A percentile compares a stretch with the other conserved stretches of the same genome.
These are phyloP conservation scores for Clavulina sp. DNA, from an alignment of 768 basidiomycete genomes.

Conservation along the genomic window DNA sequence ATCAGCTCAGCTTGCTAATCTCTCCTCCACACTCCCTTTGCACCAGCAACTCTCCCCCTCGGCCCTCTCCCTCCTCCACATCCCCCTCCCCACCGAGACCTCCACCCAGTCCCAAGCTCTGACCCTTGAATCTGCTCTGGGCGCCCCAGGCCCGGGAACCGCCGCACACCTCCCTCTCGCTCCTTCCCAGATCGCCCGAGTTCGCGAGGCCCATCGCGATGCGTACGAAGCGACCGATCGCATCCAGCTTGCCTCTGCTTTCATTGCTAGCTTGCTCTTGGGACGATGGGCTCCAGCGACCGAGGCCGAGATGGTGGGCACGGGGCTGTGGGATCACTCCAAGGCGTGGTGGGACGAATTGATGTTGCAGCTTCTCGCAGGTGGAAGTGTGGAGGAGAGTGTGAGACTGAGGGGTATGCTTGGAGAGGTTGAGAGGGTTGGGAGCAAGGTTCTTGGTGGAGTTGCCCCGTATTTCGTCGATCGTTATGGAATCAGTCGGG, in stretches of 20 bases:
- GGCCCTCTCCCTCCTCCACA: constrained; percentile 53
- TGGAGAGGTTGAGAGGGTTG: constrained; percentile 60
- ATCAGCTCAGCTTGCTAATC: constrained; percentile 48
- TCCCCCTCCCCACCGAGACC: constrained; percentile 60
- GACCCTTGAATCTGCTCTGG: constrained; percentile 55
- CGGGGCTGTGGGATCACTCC: constrained; percentile 56
- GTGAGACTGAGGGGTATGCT: constrained; percentile 58
- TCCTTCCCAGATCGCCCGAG: constrained; percentile 57
- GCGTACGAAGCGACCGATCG: constrained; percentile 66
- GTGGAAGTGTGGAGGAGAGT: constrained; percentile 48
- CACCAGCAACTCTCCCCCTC: constrained; percentile 50
- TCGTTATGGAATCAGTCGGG: constrained; percentile 63
- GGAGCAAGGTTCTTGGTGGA: constrained; percentile 40
- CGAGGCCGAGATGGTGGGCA: constrained; percentile 61
- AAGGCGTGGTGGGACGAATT: constrained; percentile 61
- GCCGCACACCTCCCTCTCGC: constrained; percentile 52
- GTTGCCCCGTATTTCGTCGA: constrained; percentile 62
- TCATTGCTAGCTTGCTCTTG: constrained; percentile 31
- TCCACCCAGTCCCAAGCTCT: constrained; percentile 66
- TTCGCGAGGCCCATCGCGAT: constrained; percentile 66
- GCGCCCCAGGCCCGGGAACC: constrained; percentile 63
- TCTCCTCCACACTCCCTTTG: constrained; percentile 54
- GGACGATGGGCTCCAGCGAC: constrained; percentile 58
- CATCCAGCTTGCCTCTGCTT: constrained; percentile 59
- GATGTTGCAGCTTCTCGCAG: constrained; percentile 60